Base-by-base conservation (phyloP, 768 basidiomycete species). In the Tricholoma saponaceum region DNA sequence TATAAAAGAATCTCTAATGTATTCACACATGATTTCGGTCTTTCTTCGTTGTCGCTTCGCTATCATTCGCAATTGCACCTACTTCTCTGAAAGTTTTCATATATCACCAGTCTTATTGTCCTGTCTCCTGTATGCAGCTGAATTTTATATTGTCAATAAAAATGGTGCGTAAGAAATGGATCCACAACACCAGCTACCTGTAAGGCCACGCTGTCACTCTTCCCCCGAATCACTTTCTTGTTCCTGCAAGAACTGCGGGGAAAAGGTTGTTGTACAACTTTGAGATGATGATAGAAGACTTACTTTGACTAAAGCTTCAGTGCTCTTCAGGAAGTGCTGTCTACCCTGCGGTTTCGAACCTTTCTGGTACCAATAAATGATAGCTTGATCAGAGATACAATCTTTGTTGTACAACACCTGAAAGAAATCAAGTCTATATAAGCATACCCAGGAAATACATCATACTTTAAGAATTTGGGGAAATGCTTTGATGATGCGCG, bases 281-380 rank as follows among this genome's bases (percentile, higher is more conserved):
- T 8, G 28, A 51, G 47, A 32, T 14, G 16, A 51, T n/a, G 39
- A 52, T 18, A 46, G 37, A 44, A 39, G 52, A 67, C 73, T 51
- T 67, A 86, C 95, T 83, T 97, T 96, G 69, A 98, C 95, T 37
- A 98, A 80, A 16, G 90, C 69, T 68, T 91, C 90, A 0, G 92
- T 89, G 57, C 80, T 84, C 76, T 92, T 95, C 64, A 98, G 76
- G 80, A 99, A 98, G 71, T 95, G 90, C 72, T 97, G 94, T 68
- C 89, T 87, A 51, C 95, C 96, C 72, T 98, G 92, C 0, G 93
- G 84, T 74, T 94, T 97, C 50, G 95, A 90, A 52, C 97, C 96
- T 75, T 99, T 99, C 76, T 92, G 88, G 74, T 93, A 80, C 96
- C 96, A 99, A 73, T 97, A 98, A 58, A 98, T 89, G 67, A 99